phyloP scores from a whole-genome alignment of 2,329 filamentous ascomycete genomes.

The Botrytis galanthina region DNA sequence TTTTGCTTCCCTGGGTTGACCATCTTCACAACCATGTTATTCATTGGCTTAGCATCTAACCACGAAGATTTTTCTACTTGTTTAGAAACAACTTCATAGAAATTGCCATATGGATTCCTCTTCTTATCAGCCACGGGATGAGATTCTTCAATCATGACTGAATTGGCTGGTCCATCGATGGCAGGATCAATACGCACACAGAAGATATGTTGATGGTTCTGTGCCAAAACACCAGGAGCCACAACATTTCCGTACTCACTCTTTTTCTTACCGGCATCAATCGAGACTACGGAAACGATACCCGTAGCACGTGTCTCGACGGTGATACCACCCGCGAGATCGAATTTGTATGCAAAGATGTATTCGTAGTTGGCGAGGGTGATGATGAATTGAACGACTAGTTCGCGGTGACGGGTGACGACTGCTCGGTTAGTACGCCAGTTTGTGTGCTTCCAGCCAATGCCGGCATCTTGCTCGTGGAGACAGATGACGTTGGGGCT shows the following conservation, averaged over 20 bases:
- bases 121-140: conserved; percentile 44
- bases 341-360: conserved; percentile 62
- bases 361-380: conserved; percentile 72
- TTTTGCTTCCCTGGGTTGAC: conserved; percentile 77
- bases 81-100: conserved; percentile 48
- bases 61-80: conserved; percentile 43
- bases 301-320: conserved; percentile 65
- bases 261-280: conserved; percentile 50
- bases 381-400: conserved; percentile 66
- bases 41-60: conserved; percentile 46
- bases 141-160: conserved; percentile 54
- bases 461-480: conserved; percentile 68
- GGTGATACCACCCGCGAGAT: conserved; percentile 59
- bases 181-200: conserved; percentile 54
- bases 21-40: conserved; percentile 79
- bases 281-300: conserved; percentile 55
- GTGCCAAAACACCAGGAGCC: conserved; percentile 55
- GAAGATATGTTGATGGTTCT: conserved; percentile 61
- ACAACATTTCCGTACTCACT: conserved; percentile 60
- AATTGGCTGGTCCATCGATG: conserved; percentile 54
- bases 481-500: conserved; percentile 63
- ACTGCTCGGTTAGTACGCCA: conserved; percentile 61
- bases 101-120: conserved; percentile 53
- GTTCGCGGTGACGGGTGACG: conserved; percentile 58
- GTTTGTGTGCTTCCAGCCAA: conserved; percentile 70